Conservation (phyloP, 225 moss, liverwort and hornwort species). For the Bryoerythrophyllum caledonicum region DNA sequence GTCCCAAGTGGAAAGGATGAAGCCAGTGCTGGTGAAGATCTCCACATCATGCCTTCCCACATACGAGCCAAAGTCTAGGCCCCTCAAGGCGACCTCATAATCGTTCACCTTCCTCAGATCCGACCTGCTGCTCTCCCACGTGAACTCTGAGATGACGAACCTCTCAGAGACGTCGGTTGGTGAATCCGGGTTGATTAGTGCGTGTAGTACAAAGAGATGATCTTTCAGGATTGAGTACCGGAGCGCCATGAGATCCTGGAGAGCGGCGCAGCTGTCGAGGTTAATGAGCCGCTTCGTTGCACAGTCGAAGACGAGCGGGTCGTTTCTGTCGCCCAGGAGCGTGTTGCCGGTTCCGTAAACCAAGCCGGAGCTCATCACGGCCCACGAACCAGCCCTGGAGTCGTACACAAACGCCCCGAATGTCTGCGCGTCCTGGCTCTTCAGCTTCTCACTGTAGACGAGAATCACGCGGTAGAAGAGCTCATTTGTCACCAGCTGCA, state of each 20-base stretch:
- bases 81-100: constrained; percentile 8
- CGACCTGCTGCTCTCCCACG: constrained; percentile 12
- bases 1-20: constrained; percentile 28
- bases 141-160: constrained; percentile 24
- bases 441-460: constrained; percentile 13
- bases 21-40: constrained; percentile 26
- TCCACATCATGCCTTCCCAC: constrained; percentile 4
- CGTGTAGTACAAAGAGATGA: constrained; percentile 25
- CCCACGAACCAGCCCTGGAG: constrained; percentile 25
- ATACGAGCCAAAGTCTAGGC: constrained; percentile 12
- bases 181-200: neutral
- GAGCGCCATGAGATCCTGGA: neutral
- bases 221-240: constrained; percentile 28
- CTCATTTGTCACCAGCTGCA: constrained; percentile 28
- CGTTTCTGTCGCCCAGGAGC: constrained; percentile 3
- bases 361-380: constrained; percentile 25
- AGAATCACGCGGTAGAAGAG: constrained; percentile 23
- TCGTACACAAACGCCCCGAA: constrained; percentile 27
- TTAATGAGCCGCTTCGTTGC: neutral
- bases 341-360: constrained; percentile 23
- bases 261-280: constrained; percentile 3
- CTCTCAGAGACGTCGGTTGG: neutral
- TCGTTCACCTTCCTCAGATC: constrained; percentile 17
- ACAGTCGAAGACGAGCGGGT: constrained; percentile 29
- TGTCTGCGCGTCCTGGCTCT: neutral